Evolutionary conservation across 257 asterid species (phyloP), one percentile per base, ranked within the genome.

Genomic region (Verbena officinalis): DNA sequence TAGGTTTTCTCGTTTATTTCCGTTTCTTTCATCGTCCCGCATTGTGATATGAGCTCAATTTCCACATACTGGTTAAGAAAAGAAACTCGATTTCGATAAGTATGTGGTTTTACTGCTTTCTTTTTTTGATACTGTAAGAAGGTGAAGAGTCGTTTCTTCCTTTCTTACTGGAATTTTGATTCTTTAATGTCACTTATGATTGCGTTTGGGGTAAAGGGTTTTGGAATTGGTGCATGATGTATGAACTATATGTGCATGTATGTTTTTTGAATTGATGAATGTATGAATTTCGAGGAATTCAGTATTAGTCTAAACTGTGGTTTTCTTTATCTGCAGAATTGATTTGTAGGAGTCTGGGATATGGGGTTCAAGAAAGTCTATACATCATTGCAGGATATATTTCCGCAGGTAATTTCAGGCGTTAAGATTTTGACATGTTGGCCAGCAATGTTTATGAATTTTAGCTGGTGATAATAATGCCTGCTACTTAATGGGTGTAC

Each of bases 401-500:
- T 80, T 61, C 89, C 84, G 16, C 73, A 72, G 89, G 89, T 83
- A 74, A 76, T 40, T 52, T 43, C 42, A 22, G 56, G 31, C 30
- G 12, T 62, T 49, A 9, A 9, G 21, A 40, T 12, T 54, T 24
- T 7, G 12, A 7, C 21, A 39, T 51, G 33, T 50, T n/a, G 20
- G 9, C 56, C 36, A 17, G 17, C 36, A 1, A 20, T 34, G n/a
- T 51, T 55, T 39, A 31, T 56, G 22, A 45, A 13, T 65, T 67
- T 45, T 54, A 21, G 42, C 40, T 40, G 15, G 15, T 21, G 34
- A 39, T 50, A 2, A 64, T 51, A 3, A n/a, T 34, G 13, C 15
- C 22, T 49, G 38, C 30, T 27, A 31, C 2, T 38, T 59, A 5
- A 7, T 17, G 20, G 34, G 14, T 52, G 40, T 30, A 15, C 48